Evolutionary conservation across 176 grass and related monocot species (phyloP).

Genomic region (Phyllostachys edulis): DNA sequence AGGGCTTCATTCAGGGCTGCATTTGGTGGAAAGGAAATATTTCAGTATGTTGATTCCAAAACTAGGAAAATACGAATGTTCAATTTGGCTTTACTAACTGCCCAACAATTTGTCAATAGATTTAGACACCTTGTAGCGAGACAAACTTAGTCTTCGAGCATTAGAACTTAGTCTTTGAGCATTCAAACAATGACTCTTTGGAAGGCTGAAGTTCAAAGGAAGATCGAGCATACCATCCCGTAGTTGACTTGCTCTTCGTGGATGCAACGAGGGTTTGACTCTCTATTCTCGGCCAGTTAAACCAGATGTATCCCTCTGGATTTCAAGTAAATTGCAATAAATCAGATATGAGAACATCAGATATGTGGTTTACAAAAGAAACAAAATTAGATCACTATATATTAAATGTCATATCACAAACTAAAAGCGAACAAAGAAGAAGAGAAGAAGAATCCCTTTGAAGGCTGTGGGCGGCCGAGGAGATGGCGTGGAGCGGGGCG

Average conservation of each 20-base stretch:
- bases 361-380: not conserved
- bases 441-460: no score
- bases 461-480: no score
- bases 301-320: constrained; percentile 84
- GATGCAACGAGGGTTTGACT: constrained; percentile 89
- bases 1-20: constrained; percentile 76
- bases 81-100: constrained; percentile 10
- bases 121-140: not conserved
- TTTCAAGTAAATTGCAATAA: constrained; percentile 37
- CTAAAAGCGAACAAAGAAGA: no score
- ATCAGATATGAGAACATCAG: no score
- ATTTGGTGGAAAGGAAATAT: constrained; percentile 1
- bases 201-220: not conserved
- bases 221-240: constrained; percentile 66
- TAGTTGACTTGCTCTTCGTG: constrained; percentile 96
- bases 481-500: no score
- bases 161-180: not conserved
- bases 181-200: not conserved
- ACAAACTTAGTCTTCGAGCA: no score
- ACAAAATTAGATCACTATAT: not conserved
- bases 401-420: constrained; percentile 3
- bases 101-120: not conserved
- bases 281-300: constrained; percentile 93
- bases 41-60: constrained; percentile 1
- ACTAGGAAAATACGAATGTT: not conserved